Percentiles rank a stretch among this genome's conserved stretches.
phyloP scores from a whole-genome alignment of 306 rosid genomes.

The Aeschynomene evenia region DNA sequence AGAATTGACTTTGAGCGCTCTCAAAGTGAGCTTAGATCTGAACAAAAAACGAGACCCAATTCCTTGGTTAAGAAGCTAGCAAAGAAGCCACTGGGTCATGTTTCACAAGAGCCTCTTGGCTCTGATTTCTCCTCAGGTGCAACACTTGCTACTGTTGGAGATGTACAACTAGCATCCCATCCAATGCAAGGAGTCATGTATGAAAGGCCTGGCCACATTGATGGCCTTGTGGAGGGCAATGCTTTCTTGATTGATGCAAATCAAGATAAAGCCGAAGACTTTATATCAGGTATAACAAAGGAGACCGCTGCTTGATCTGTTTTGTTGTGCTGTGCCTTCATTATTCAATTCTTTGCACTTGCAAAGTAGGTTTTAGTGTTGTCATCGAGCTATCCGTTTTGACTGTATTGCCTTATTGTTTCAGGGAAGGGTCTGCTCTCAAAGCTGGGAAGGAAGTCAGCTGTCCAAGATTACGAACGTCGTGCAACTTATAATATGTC shows the following conservation, averaged over 20 bases:
- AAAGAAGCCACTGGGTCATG: slow-evolving; percentile 62
- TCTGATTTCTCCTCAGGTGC: slow-evolving; percentile 95
- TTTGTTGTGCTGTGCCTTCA: neutral
- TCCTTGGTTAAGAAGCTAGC: slow-evolving; percentile 64
- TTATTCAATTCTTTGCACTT: slow-evolving; percentile 7
- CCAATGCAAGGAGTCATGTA: slow-evolving; percentile 52
- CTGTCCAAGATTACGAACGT: slow-evolving; percentile 67
- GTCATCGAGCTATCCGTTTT: slow-evolving; percentile 26
- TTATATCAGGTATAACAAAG: slow-evolving; percentile 60
- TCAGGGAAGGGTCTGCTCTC: slow-evolving; percentile 69
- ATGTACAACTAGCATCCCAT: slow-evolving; percentile 55
- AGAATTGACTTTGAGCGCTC: slow-evolving; percentile 54
- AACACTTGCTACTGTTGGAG: slow-evolving; percentile 74
- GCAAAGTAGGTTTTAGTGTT: slow-evolving; percentile 10
- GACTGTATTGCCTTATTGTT: slow-evolving; percentile 36
- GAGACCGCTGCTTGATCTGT: slow-evolving; percentile 13
- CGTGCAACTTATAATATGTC: slow-evolving; percentile 72
- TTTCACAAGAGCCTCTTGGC: slow-evolving; percentile 83
- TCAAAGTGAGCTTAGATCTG: slow-evolving; percentile 70
- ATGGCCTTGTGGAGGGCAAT: slow-evolving; percentile 67
- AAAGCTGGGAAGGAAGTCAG: slow-evolving; percentile 73
- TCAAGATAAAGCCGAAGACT: slow-evolving; percentile 76
- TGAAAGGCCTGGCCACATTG: slow-evolving; percentile 69
- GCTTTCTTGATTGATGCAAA: slow-evolving; percentile 61
- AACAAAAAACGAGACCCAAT: slow-evolving; percentile 64